Evolutionary conservation across 129 eudicot species (phyloP), one percentile per base, ranked within the genome.

Genomic region (Flaveria brownii): DNA sequence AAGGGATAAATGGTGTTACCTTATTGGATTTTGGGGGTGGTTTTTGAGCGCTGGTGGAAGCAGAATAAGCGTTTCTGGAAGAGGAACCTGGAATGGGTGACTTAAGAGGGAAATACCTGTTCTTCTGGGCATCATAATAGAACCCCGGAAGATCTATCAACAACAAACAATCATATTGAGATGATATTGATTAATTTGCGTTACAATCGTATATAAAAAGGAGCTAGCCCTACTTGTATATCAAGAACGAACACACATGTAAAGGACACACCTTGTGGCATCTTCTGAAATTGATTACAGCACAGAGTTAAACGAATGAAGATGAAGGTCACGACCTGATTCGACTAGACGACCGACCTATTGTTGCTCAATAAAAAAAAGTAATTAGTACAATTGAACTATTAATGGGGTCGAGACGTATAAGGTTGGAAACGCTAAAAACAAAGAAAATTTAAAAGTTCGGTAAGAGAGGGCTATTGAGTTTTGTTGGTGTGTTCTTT

Each of bases 21-120:
- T 74, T 57, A 9, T 12, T 14, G 66, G 76, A 49, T 11, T 68
- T 63, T 10, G 74, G 41, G 4, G 22, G 68, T 22, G 84, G 17
- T 41, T 82, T 84, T 55, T 39, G 77, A 71, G 54, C 62, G 67
- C 73, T 4, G 36, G 74, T 18, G 0, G 82, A 78, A 64, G 81
- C 59, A 66, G 85, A 64, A 41, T 85, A 42, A 41, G 57, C 0
- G 45, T 68, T 20, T 63, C 78, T 82, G n/a, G 85, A 74, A 65
- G 96, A 88, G 78, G 92, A 82, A 9, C 98, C 97, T 0, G 98
- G 98, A 82, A 93, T 85, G 7, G 87, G 89, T 54, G 97, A 96
- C 77, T 78, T 88, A 33, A 85, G 54, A 3, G 97, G 92, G 72
- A 93, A 93, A 81, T 93, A 93, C 67, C 97, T 81, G 45, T 90